Percentiles rank a stretch among this genome's conserved stretches.
Conservation (phyloP, 192 early-diverging fungal genomes). For the Coemansia sp. region DNA sequence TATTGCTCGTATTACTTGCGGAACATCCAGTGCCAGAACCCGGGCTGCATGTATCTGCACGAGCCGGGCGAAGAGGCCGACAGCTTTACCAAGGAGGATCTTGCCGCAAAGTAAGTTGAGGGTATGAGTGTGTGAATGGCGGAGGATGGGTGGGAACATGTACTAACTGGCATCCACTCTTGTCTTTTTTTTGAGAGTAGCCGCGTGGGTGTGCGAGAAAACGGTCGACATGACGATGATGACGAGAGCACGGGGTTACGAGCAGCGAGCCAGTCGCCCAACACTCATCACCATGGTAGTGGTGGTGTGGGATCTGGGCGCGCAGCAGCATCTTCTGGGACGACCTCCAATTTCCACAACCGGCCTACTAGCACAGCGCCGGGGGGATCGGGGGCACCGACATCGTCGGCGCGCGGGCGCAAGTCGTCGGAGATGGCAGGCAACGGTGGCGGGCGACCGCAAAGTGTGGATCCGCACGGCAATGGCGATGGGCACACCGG, state of each 20-base stretch:
- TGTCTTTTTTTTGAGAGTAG: too few species aligned
- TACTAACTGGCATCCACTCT: too few species aligned
- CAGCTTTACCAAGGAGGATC: slow-evolving; percentile 84
- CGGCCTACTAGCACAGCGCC: not conserved
- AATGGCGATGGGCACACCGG: slow-evolving; percentile 9
- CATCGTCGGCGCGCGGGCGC: slow-evolving; percentile 22
- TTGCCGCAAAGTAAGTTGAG: slow-evolving; percentile 64
- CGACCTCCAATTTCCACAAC: not conserved
- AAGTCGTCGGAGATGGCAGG: slow-evolving; percentile 19
- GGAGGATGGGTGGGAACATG: too few species aligned
- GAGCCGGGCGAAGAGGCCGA: slow-evolving; percentile 90
- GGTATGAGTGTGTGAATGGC: too few species aligned
- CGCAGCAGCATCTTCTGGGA: not conserved
- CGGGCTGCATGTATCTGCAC: slow-evolving; percentile 93
- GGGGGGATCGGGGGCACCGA: not conserved
- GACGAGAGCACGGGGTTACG: slow-evolving; percentile 3
- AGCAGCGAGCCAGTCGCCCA: slow-evolving; percentile 10
- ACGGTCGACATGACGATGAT: not conserved
- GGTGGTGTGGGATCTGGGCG: not conserved
- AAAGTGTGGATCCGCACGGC: slow-evolving; percentile 26
- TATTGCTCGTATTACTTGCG: slow-evolving; percentile 97
- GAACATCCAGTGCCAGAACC: slow-evolving; percentile 85
- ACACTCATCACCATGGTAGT: too few species aligned
- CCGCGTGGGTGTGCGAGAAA: not conserved
- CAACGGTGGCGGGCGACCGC: slow-evolving; percentile 17